A percentile compares a stretch with the other conserved stretches of the same genome.
phyloP scores from a whole-genome alignment of 2,329 filamentous ascomycete species.

The Didymella lethalis region DNA sequence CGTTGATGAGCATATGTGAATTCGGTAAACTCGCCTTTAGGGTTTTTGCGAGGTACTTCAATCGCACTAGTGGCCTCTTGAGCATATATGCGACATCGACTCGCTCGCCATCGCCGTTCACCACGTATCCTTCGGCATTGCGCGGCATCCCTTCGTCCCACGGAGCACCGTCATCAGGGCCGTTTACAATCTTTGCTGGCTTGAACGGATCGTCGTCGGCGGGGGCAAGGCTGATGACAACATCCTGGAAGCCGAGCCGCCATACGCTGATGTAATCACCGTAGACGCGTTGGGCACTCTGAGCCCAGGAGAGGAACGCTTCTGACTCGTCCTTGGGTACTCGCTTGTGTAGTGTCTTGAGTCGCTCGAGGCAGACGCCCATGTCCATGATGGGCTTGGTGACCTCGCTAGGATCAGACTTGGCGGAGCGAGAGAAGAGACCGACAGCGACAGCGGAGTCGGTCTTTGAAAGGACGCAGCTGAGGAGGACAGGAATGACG shows the following conservation, averaged over 20 bases:
- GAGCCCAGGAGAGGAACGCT: constrained; percentile 80
- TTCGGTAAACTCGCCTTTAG: constrained; percentile 66
- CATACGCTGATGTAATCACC: constrained; percentile 85
- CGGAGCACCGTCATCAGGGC: constrained; percentile 58
- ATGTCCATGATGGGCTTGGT: constrained; percentile 92
- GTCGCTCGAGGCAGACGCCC: constrained; percentile 86
- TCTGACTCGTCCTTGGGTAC: constrained; percentile 78
- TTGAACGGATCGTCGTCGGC: constrained; percentile 69
- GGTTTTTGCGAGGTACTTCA: constrained; percentile 87
- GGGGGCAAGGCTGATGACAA: constrained; percentile 90
- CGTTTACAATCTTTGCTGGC: constrained; percentile 45
- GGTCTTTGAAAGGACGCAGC: constrained; percentile 79
- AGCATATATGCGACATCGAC: constrained; percentile 94
- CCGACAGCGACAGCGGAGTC: constrained; percentile 70
- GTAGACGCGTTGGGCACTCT: constrained; percentile 79
- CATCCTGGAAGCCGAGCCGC: constrained; percentile 92
- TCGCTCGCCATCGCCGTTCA: constrained; percentile 80
- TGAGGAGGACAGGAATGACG: constrained; percentile 90
- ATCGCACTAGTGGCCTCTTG: constrained; percentile 83
- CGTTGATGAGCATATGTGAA: not conserved
- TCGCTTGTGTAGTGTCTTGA: constrained; percentile 80
- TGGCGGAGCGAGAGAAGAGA: constrained; percentile 69
- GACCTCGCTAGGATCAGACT: constrained; percentile 66
- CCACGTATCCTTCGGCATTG: constrained; percentile 67
- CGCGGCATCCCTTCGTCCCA: constrained; percentile 64